phyloP scores from a whole-genome alignment of 164 flowering plant species.

The Protea cynaroides region DNA sequence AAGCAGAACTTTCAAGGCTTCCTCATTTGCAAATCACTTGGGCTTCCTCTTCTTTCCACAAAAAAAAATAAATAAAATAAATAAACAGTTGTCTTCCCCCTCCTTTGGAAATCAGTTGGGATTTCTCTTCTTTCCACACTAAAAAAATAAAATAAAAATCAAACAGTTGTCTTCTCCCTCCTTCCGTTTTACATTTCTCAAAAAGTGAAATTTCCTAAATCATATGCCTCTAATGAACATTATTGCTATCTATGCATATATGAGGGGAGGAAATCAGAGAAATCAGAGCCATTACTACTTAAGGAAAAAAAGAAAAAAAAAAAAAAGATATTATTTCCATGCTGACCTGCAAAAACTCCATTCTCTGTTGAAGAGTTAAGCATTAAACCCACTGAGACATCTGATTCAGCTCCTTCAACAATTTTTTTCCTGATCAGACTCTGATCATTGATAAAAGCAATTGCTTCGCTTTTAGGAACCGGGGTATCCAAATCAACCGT shows the following conservation, averaged over 20 bases:
- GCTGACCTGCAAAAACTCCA: slow-evolving; percentile 27
- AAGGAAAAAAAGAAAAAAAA: slow-evolving; percentile 1
- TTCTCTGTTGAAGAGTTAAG: slow-evolving; percentile 26
- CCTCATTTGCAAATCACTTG: neutral
- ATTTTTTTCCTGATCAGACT: slow-evolving; percentile 22
- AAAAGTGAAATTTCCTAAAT: neutral
- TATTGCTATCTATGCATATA: neutral
- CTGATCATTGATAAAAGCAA: slow-evolving; percentile 22
- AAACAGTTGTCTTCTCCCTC: too few species aligned
- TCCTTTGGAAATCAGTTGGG: too few species aligned
- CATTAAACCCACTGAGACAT: slow-evolving; percentile 22
- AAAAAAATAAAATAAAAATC: too few species aligned
- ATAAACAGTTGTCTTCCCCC: too few species aligned
- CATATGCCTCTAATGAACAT: neutral
- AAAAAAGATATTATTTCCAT: neutral
- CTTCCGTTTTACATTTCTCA: neutral
- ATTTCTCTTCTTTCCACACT: too few species aligned
- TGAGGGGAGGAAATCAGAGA: neutral
- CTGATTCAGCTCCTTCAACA: slow-evolving; percentile 18
- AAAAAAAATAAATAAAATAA: neutral
- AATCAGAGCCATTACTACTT: neutral
- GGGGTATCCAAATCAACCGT: slow-evolving; percentile 15
- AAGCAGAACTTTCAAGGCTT: neutral
- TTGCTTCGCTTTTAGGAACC: slow-evolving; percentile 22
- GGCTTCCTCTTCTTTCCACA: neutral